Conservation (phyloP, 768 basidiomycete species). For the Rhodotorula diobovata region DNA sequence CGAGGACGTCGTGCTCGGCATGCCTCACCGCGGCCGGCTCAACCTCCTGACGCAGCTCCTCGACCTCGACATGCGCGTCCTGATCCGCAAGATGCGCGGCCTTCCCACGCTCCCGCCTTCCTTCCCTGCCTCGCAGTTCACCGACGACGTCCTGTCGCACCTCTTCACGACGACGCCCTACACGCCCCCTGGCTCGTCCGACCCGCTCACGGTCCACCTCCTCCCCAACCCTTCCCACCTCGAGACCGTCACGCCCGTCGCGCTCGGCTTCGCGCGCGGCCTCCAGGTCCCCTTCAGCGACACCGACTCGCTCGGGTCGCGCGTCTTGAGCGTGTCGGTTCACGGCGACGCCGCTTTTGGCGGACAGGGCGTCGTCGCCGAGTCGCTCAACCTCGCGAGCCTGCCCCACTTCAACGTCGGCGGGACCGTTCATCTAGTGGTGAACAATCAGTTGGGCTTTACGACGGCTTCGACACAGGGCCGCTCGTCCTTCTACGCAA, state of each 20-base stretch:
- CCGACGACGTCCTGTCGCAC: slow-evolving; percentile 85
- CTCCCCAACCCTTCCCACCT: slow-evolving; percentile 53
- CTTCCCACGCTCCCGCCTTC: slow-evolving; percentile 33
- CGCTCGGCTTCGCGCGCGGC: slow-evolving; percentile 80
- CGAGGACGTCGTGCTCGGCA: slow-evolving; percentile 27
- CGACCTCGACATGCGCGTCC: slow-evolving; percentile 59
- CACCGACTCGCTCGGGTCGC: slow-evolving; percentile 56
- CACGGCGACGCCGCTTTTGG: slow-evolving; percentile 90
- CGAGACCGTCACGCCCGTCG: slow-evolving; percentile 74
- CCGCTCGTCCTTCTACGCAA: slow-evolving; percentile 69
- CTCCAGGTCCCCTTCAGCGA: slow-evolving; percentile 63
- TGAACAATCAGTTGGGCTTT: slow-evolving; percentile 73
- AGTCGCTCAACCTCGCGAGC: slow-evolving; percentile 71
- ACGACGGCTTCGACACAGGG: slow-evolving; percentile 77
- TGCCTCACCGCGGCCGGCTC: slow-evolving; percentile 13
- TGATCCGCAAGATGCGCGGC: slow-evolving; percentile 82
- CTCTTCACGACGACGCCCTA: slow-evolving; percentile 65
- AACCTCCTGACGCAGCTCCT: slow-evolving; percentile 78
- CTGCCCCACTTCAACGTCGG: slow-evolving; percentile 87
- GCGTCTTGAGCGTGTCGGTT: slow-evolving; percentile 80
- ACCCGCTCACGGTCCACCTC: slow-evolving; percentile 67
- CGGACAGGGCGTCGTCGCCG: slow-evolving; percentile 87
- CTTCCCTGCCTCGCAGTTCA: slow-evolving; percentile 40
- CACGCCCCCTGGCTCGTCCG: slow-evolving; percentile 46
- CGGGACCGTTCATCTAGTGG: slow-evolving; percentile 82